phyloP scores from a whole-genome alignment of 2,329 filamentous ascomycete genomes.

The Alternaria panax region DNA sequence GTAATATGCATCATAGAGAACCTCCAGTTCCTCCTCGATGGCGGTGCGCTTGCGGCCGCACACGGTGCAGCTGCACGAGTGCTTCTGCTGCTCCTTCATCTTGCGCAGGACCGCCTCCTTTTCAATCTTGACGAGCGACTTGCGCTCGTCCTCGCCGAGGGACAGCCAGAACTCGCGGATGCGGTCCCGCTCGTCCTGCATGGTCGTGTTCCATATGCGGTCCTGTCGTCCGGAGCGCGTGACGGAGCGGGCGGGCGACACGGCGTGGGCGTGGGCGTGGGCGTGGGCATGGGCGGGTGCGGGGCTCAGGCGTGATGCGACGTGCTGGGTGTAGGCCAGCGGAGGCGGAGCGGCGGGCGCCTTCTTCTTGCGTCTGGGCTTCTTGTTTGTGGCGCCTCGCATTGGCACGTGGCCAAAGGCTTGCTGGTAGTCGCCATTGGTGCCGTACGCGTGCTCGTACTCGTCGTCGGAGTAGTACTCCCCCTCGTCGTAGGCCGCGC shows the following conservation, averaged over 20 bases:
- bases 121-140: conserved; percentile 95
- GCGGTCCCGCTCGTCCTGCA: conserved; percentile 90
- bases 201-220: conserved; percentile 97
- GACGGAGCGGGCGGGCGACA: conserved; percentile 52
- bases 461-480: conserved; percentile 54
- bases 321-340: conserved; percentile 39
- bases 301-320: conserved; percentile 47
- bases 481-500: conserved; percentile 44
- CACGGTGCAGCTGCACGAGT: conserved; percentile 97
- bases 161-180: conserved; percentile 99
- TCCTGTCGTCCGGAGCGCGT: conserved; percentile 66
- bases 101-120: conserved; percentile 98
- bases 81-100: conserved; percentile 99
- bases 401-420: conserved; percentile 34
- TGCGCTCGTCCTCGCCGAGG: conserved; percentile 90
- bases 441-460: conserved; percentile 43
- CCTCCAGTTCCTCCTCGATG: conserved; percentile 97
- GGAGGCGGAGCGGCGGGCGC: conserved; percentile 48
- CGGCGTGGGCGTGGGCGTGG: conserved; percentile 49
- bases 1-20: conserved; percentile 98
- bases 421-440: conserved; percentile 43
- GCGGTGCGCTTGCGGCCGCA: conserved; percentile 95
- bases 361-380: conserved; percentile 75
- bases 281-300: conserved; percentile 54
- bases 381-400: conserved; percentile 47